Evolutionary conservation across 2,329 filamentous ascomycete species (phyloP), one percentile per base, ranked within the genome.

Genomic region (Bipolaris victoriae): DNA sequence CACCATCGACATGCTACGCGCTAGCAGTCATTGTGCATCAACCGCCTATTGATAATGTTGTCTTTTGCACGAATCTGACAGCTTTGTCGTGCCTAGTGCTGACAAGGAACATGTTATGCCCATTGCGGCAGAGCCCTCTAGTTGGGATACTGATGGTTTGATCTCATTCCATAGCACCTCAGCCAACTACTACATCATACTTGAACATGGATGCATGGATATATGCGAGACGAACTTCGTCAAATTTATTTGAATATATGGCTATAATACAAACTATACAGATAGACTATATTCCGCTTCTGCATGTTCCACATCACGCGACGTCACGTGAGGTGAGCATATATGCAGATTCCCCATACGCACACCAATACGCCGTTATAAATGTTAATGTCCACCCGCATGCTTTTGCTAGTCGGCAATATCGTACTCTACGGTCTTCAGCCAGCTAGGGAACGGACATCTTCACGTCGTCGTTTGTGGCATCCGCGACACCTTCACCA

Each of bases 391-490:
- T 22, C 22, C 26, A 10, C 18, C 20, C 47, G 39, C 45, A 45
- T 49, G 37, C 55, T 57, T 57, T 57, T 57, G 39, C 11, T 29
- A 13, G n/a, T 41, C 33, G 16, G 29, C 29, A 11, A 29, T 22
- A 16, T 33, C 16, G 20, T 31, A 7, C 31, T 26, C 11, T 47
- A 40, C 22, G n/a, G 5, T 29, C 20, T 36, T 15, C 26, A 9
- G 13, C 51, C 20, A 15, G 29, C 24, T 55, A 64, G 24, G 53
- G 36, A 36, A 60, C 53, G 24, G 58, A 60, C 58, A 69, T 63
- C 48, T 66, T 55, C 26, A 61, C 67, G 47, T 71, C 71, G 6
- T 65, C 69, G 24, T 74, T 68, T 1, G 65, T 66, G 3, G 62
- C 66, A 37, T 67, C 69, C 1, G 24, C 56, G 18, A 58, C 60